A percentile compares a stretch with the other conserved stretches of the same genome.
These are phyloP conservation scores for Mucor racemosus DNA, from an alignment of 371 early-diverging fungal species.

Conservation along the genomic window DNA sequence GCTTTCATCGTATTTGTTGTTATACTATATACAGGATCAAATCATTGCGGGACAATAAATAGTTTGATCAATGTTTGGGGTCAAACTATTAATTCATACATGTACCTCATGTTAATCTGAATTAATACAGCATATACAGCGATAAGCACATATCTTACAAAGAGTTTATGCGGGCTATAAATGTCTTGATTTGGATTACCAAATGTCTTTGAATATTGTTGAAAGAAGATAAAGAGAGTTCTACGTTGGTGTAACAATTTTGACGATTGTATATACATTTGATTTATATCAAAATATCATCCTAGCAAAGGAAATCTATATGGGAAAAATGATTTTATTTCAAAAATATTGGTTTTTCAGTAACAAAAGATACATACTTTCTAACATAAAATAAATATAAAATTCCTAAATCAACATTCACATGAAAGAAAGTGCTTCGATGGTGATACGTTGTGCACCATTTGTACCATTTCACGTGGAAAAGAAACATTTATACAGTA, in stretches of 20 bases:
- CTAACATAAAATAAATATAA: too few species aligned
- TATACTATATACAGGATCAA: not conserved
- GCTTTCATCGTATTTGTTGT: too few species aligned
- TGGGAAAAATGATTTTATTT: too few species aligned
- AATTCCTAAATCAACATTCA: slow-evolving; percentile 2
- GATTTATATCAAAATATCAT: too few species aligned
- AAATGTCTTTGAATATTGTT: too few species aligned
- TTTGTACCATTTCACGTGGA: slow-evolving; percentile 22
- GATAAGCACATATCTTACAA: not conserved
- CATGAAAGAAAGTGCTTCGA: slow-evolving; percentile 19
- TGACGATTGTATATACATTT: too few species aligned
- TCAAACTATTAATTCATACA: not conserved
- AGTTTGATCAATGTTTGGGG: slow-evolving; percentile 4
- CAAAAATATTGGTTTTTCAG: too few species aligned
- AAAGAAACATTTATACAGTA: not conserved
- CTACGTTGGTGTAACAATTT: too few species aligned
- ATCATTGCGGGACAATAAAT: not conserved
- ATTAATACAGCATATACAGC: not conserved
- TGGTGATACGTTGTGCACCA: slow-evolving; percentile 4
- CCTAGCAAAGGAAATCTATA: too few species aligned
- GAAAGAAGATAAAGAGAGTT: too few species aligned
- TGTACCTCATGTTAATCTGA: not conserved
- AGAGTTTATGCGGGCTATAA: too few species aligned
- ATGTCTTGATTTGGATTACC: too few species aligned
- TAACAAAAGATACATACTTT: not conserved